Conservation (phyloP, 2,329 filamentous ascomycete species). For the Leptographium lundbergii region DNA sequence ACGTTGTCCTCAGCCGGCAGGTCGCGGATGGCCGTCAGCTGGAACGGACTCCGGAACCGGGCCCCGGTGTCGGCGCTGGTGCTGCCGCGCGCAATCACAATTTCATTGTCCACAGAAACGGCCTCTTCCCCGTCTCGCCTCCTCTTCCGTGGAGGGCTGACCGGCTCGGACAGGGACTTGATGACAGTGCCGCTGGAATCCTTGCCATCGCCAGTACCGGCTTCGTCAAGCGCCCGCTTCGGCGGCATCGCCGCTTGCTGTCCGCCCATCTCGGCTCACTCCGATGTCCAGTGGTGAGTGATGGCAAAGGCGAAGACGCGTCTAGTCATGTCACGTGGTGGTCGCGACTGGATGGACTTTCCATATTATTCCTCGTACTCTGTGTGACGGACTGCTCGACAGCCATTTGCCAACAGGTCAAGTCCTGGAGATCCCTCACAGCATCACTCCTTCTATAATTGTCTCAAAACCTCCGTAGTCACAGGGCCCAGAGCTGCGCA, state of each 20-base stretch:
- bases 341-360: background rate
- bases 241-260: background rate
- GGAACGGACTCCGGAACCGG: conserved; percentile 37
- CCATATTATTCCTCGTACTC: background rate
- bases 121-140: conserved; percentile 5
- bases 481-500: too few species aligned
- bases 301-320: background rate
- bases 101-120: background rate
- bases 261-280: background rate
- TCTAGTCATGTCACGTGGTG: background rate
- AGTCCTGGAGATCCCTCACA: too few species aligned
- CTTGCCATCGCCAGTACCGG: background rate
- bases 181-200: background rate
- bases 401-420: too few species aligned
- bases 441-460: too few species aligned
- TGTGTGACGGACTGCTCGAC: background rate
- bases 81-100: background rate
- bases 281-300: too few species aligned
- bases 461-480: too few species aligned
- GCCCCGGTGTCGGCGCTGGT: background rate
- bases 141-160: conserved; percentile 33
- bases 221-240: background rate
- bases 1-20: conserved; percentile 46
- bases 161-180: conserved; percentile 15
- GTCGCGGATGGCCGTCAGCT: conserved; percentile 57